phyloP scores from a whole-genome alignment of 83 land plant species.

The Picea abies region DNA sequence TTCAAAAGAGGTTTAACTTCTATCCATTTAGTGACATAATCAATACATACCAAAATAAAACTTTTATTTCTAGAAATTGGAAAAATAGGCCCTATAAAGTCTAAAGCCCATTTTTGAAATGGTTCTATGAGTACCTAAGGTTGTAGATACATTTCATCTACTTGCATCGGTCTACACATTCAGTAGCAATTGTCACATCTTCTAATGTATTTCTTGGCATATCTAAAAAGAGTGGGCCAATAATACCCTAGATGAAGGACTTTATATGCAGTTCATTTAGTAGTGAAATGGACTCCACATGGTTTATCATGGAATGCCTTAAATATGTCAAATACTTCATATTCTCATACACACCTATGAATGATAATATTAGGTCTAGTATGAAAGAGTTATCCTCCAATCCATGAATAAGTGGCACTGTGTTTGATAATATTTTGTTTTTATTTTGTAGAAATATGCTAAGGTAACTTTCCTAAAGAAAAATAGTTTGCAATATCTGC shows the following conservation, averaged over 20 bases:
- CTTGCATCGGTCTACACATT: neutral
- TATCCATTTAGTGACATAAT: neutral
- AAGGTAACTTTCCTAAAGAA: neutral
- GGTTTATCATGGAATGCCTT: no score
- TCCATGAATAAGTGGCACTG: neutral
- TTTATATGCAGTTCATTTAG: no score
- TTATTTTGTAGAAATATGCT: neutral
- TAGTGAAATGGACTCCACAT: no score
- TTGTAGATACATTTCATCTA: neutral
- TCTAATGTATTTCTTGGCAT: no score
- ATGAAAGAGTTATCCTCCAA: neutral
- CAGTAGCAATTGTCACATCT: no score
- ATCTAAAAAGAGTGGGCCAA: no score
- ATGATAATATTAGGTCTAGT: no score
- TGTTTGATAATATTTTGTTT: neutral
- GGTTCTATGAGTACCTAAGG: neutral
- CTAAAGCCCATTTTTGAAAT: neutral
- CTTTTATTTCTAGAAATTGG: neutral
- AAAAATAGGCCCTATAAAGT: neutral
- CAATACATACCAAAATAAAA: neutral
- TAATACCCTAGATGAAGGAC: no score
- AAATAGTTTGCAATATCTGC: neutral
- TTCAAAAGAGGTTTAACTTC: neutral
- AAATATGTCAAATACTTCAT: no score
- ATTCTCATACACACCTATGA: neutral